A percentile compares a stretch with the other conserved stretches of the same genome.
Evolutionary conservation across 177 flowering plant genomes (phyloP).

Genomic region (Vitis hybrid): DNA sequence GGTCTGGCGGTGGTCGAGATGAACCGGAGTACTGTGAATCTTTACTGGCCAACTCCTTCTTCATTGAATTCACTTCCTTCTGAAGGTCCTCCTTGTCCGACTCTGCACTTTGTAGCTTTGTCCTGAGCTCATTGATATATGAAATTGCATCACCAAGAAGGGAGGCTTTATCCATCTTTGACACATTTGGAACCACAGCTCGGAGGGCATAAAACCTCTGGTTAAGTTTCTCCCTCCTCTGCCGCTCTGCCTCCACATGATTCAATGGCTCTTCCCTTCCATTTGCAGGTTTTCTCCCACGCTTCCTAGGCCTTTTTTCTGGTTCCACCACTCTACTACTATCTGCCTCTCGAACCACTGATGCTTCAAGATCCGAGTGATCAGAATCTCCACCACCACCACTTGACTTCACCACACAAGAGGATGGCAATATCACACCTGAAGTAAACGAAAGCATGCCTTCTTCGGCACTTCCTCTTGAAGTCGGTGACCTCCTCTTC

Average conservation of each 20-base stretch:
- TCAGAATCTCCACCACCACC: constrained; percentile 70
- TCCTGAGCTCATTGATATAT: constrained; percentile 74
- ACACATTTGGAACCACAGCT: constrained; percentile 95
- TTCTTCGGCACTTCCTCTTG: constrained; percentile 66
- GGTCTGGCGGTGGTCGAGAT: constrained; percentile 18
- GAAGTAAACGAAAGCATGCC: constrained; percentile 80
- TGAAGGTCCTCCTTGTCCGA: constrained; percentile 59
- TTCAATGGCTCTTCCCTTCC: constrained; percentile 93
- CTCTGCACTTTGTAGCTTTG: constrained; percentile 54
- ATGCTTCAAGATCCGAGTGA: constrained; percentile 89
- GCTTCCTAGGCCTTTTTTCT: constrained; percentile 76
- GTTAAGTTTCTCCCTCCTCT: constrained; percentile 93
- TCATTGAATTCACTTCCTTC: constrained; percentile 48
- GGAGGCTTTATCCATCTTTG: constrained; percentile 98
- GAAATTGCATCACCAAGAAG: constrained; percentile 89
- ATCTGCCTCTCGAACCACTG: constrained; percentile 62
- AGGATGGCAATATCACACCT: constrained; percentile 58
- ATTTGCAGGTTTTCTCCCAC: constrained; percentile 93
- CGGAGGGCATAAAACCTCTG: constrained; percentile 91
- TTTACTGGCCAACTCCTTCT: constrained; percentile 42
- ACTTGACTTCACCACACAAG: constrained; percentile 41
- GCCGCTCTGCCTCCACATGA: constrained; percentile 97
- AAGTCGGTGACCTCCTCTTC: constrained; percentile 52
- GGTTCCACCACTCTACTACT: constrained; percentile 64
- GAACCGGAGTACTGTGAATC: constrained; percentile 21